Conservation (phyloP, 257 asterid species). For the Ehretia macrophylla region DNA sequence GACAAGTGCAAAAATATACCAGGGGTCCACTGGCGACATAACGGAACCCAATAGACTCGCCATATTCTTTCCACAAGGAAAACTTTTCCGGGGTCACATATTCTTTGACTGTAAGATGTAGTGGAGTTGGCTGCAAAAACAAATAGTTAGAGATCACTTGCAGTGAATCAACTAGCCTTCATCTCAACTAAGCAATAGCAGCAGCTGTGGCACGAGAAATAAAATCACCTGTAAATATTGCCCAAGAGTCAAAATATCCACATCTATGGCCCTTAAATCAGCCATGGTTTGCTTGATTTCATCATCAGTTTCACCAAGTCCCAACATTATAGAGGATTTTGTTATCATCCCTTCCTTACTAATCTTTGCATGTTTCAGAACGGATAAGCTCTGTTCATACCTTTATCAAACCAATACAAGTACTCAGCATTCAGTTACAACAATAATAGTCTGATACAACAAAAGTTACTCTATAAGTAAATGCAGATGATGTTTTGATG, state of each 20-base stretch:
- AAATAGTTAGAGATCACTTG: constrained; percentile 4
- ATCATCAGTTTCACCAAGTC: constrained; percentile 94
- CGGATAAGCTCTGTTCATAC: constrained; percentile 86
- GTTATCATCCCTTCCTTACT: constrained; percentile 86
- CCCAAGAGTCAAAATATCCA: constrained; percentile 89
- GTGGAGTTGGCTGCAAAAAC: constrained; percentile 85
- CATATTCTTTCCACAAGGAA: constrained; percentile 90
- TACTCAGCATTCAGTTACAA: constrained; percentile 6
- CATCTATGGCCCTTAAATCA: constrained; percentile 83
- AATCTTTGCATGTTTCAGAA: constrained; percentile 81
- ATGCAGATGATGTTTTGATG: too few relatives aligned
- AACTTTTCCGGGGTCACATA: constrained; percentile 85
- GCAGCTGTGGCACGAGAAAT: too few relatives aligned
- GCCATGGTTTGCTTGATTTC: constrained; percentile 89
- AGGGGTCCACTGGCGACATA: constrained; percentile 98
- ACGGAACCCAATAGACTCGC: constrained; percentile 93
- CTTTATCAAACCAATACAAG: constrained; percentile 38
- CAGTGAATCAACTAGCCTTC: constrained; percentile 4
- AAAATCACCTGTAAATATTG: constrained; percentile 78
- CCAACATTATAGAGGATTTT: constrained; percentile 91
- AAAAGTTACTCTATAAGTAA: not conserved
- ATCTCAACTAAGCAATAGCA: constrained; percentile 2
- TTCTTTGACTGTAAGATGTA: constrained; percentile 93
- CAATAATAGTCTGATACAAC: not conserved
- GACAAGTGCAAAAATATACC: constrained; percentile 35